Conservation (phyloP, 805 yeast genomes). For the Nakazawaea holstii region DNA sequence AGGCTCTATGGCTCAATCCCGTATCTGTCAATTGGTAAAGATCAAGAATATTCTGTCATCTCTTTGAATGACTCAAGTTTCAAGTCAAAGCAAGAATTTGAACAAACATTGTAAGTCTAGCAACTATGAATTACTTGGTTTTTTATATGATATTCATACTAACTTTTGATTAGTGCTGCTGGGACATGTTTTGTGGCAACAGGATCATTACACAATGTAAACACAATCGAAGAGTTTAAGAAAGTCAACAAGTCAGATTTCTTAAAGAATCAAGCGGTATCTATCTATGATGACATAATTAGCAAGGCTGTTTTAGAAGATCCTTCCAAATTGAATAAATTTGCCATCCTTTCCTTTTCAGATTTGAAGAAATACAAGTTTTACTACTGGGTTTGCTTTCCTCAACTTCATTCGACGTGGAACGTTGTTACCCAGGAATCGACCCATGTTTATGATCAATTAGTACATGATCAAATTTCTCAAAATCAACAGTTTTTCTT, state of each 20-base stretch:
- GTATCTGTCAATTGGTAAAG: constrained; percentile 22
- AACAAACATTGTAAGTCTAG: constrained; percentile 15
- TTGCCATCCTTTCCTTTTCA: constrained; percentile 63
- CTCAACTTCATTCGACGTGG: constrained; percentile 58
- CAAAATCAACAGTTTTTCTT: constrained; percentile 16
- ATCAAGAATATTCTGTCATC: constrained; percentile 23
- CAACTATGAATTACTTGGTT: neutral
- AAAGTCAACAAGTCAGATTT: constrained; percentile 55
- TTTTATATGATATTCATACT: neutral
- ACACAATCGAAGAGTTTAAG: constrained; percentile 85
- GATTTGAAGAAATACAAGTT: constrained; percentile 87
- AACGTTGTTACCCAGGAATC: neutral
- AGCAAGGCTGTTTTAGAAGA: constrained; percentile 29
- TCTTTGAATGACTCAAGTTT: constrained; percentile 29
- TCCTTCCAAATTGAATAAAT: constrained; percentile 36
- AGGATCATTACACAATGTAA: constrained; percentile 51
- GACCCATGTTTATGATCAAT: constrained; percentile 1
- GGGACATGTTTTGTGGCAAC: constrained; percentile 18
- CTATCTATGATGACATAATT: constrained; percentile 21
- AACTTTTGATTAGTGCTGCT: neutral
- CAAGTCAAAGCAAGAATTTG: constrained; percentile 10
- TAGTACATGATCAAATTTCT: constrained; percentile 11
- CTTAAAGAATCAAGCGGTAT: constrained; percentile 35
- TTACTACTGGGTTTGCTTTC: constrained; percentile 87
- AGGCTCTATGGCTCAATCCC: constrained; percentile 36